These are phyloP conservation scores for Cutaneotrichosporon curvatum DNA, from an alignment of 1,284 basidiomycete genomes.

Conservation along the genomic window DNA sequence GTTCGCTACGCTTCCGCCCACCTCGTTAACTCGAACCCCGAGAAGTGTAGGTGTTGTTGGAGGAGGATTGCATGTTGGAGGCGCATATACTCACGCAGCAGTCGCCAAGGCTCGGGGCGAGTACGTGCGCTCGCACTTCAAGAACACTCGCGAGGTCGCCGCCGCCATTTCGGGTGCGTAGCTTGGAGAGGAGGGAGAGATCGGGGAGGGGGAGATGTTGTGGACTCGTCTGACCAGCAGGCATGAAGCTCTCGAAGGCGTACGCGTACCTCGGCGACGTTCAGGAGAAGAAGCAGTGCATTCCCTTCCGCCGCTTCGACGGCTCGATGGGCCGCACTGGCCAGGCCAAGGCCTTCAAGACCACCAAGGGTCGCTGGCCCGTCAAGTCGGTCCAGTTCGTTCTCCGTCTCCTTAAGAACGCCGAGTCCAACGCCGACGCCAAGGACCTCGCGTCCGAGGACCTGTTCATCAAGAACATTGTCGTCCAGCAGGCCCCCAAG, in stretches of 20 bases:
- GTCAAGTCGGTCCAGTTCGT: constrained; percentile 98
- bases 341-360: constrained; percentile 96
- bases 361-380: constrained; percentile 99
- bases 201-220: background rate
- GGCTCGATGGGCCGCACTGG: constrained; percentile 95
- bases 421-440: constrained; percentile 97
- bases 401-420: constrained; percentile 92
- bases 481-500: constrained; percentile 99
- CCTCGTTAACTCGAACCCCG: constrained; percentile 75
- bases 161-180: constrained; percentile 72
- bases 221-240: constrained; percentile 46
- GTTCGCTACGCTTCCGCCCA: constrained; percentile 83
- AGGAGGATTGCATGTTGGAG: background rate
- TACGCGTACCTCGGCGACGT: constrained; percentile 93
- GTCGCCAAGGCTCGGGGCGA: constrained; percentile 88
- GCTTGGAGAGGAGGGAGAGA: background rate
- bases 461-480: constrained; percentile 91
- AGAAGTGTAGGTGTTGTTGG: constrained; percentile 65
- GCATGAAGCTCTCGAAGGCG: constrained; percentile 91
- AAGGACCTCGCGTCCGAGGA: constrained; percentile 93
- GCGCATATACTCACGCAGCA: constrained; percentile 35
- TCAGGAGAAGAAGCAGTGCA: constrained; percentile 90
- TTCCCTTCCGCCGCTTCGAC: constrained; percentile 94
- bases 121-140: constrained; percentile 99
- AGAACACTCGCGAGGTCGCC: constrained; percentile 98